Percentiles rank a stretch among this genome's conserved stretches.
phyloP scores from a whole-genome alignment of 306 rosid genomes.

The Rosa multiflora region DNA sequence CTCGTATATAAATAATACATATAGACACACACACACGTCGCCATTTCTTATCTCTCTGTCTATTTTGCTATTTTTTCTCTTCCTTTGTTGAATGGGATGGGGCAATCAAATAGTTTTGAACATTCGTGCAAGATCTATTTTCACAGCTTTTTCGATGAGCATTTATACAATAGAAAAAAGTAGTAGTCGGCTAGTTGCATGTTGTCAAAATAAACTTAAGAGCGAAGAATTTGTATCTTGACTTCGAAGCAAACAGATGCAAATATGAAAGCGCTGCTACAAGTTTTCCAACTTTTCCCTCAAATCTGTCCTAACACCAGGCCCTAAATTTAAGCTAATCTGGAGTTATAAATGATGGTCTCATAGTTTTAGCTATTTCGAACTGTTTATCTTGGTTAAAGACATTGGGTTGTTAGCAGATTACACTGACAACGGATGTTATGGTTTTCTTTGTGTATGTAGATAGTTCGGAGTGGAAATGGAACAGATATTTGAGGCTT shows the following conservation, averaged over 20 bases:
- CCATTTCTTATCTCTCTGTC: too few species aligned
- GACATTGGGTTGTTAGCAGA: conserved; percentile 8
- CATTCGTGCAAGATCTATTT: too few species aligned
- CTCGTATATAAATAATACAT: too few species aligned
- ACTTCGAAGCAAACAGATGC: background rate
- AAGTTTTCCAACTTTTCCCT: background rate
- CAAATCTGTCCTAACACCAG: background rate
- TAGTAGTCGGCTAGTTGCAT: background rate
- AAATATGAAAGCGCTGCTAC: background rate
- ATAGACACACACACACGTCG: too few species aligned
- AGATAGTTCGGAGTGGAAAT: too few species aligned
- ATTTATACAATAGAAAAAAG: too few species aligned
- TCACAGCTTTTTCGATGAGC: too few species aligned
- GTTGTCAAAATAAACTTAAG: background rate
- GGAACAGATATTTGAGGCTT: too few species aligned
- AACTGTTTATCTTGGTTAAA: conserved; percentile 49
- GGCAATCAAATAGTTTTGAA: too few species aligned
- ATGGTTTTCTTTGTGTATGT: too few species aligned
- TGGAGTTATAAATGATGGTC: background rate
- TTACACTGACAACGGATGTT: conserved; percentile 28
- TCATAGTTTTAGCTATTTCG: background rate
- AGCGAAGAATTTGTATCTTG: background rate
- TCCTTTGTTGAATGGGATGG: too few species aligned
- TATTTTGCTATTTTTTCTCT: too few species aligned
- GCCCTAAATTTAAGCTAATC: background rate